A percentile compares a stretch with the other conserved stretches of the same genome.
Conservation (phyloP, 2,329 filamentous ascomycete species). For the Polytolypa hystricis region DNA sequence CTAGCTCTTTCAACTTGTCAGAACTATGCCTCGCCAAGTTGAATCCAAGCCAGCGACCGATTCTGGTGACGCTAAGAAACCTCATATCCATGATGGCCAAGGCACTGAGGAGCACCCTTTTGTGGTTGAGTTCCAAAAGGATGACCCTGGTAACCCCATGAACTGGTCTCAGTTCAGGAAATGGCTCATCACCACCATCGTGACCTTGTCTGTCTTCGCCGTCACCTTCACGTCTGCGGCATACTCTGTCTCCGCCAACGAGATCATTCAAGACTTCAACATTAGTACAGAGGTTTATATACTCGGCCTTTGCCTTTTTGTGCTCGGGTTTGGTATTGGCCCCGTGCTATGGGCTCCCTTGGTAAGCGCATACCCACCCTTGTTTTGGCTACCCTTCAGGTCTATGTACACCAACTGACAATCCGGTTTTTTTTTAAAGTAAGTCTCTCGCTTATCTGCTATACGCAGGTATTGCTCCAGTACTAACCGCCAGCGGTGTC, state of each 20-base stretch:
- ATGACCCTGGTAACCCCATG: constrained; percentile 59
- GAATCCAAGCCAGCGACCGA: too few species aligned
- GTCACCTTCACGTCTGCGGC: constrained; percentile 63
- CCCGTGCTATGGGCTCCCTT: constrained; percentile 57
- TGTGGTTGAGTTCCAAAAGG: constrained; percentile 54
- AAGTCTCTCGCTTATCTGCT: too few species aligned
- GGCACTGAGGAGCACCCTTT: constrained; percentile 59
- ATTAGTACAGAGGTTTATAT: constrained; percentile 36
- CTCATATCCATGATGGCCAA: constrained; percentile 38
- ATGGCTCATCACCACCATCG: constrained; percentile 53
- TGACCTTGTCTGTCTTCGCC: constrained; percentile 55
- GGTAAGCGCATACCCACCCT: too few species aligned
- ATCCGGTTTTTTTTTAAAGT: too few species aligned
- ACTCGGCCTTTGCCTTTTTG: constrained; percentile 39
- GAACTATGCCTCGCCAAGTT: too few species aligned
- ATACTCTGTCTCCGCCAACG: constrained; percentile 45
- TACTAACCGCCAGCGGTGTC: neutral
- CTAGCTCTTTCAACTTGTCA: too few species aligned
- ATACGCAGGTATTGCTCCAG: too few species aligned
- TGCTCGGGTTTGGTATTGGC: constrained; percentile 47
- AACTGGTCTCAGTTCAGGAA: constrained; percentile 46
- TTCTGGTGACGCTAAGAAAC: too few species aligned
- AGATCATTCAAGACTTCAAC: constrained; percentile 42
- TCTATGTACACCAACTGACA: too few species aligned
- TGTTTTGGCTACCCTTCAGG: too few species aligned